Conservation (phyloP, 177 flowering plant species). For the Vitis hybrid region DNA sequence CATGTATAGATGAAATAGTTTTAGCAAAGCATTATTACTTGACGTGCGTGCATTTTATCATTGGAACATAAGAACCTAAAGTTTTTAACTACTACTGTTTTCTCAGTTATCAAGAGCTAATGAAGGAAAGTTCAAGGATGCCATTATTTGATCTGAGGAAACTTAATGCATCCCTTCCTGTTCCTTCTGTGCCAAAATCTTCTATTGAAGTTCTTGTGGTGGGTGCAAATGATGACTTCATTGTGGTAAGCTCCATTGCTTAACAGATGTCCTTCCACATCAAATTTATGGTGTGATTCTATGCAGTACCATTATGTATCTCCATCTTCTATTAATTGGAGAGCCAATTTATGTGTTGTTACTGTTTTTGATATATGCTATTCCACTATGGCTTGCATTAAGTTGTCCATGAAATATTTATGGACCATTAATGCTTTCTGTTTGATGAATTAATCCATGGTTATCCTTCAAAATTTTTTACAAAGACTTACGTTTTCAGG, state of each 20-base stretch:
- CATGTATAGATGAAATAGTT: too few species aligned
- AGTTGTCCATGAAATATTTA: too few species aligned
- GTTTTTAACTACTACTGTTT: neutral
- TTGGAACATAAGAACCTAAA: neutral
- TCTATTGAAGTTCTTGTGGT: conserved; percentile 55
- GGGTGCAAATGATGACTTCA: conserved; percentile 87
- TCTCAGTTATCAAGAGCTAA: conserved; percentile 75
- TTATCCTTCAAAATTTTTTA: neutral
- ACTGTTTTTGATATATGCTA: too few species aligned
- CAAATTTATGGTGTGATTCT: neutral
- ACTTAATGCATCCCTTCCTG: conserved; percentile 86
- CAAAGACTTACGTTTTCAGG: conserved; percentile 37
- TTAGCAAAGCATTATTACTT: too few species aligned
- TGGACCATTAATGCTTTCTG: neutral
- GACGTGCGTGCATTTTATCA: too few species aligned
- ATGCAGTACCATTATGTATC: neutral
- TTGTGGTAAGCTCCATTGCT: conserved; percentile 53
- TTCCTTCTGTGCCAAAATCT: conserved; percentile 53
- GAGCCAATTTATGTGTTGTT: too few species aligned
- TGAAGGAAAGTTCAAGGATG: conserved; percentile 85
- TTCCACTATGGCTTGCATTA: too few species aligned
- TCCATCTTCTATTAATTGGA: neutral
- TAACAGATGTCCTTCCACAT: neutral
- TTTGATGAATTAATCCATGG: neutral
- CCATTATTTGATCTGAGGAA: conserved; percentile 87